Conservation (phyloP, 2,329 filamentous ascomycete genomes). For the Colletotrichum cuscutae region DNA sequence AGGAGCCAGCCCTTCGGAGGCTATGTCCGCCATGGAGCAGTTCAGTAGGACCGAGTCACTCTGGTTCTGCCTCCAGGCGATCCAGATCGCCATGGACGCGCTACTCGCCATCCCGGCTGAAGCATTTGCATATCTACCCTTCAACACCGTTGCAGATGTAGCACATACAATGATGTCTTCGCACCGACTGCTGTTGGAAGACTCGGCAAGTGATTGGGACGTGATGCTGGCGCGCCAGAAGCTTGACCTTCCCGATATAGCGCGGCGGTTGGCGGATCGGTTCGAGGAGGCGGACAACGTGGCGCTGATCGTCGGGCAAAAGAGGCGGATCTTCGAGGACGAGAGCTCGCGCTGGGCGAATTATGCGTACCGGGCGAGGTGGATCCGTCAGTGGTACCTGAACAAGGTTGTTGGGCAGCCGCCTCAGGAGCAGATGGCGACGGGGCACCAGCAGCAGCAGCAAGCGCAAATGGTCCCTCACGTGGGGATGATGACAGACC, state of each 20-base stretch:
- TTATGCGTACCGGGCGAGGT: slow-evolving; percentile 48
- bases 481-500: background rate
- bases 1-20: slow-evolving; percentile 30
- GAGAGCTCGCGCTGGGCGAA: slow-evolving; percentile 44
- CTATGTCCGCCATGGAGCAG: slow-evolving; percentile 31
- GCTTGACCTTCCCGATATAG: slow-evolving; percentile 45
- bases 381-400: slow-evolving; percentile 53
- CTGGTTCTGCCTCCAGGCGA: slow-evolving; percentile 48
- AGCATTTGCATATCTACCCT: slow-evolving; percentile 43
- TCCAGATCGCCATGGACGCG: slow-evolving; percentile 41
- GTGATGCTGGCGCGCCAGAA: slow-evolving; percentile 43
- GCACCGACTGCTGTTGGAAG: slow-evolving; percentile 48
- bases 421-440: background rate
- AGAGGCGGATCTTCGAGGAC: slow-evolving; percentile 42
- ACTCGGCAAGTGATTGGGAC: slow-evolving; percentile 49
- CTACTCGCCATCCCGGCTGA: slow-evolving; percentile 40
- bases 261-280: slow-evolving; percentile 42
- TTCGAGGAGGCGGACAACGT: slow-evolving; percentile 45
- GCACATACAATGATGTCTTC: slow-evolving; percentile 48
- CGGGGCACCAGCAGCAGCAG: background rate
- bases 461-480: background rate
- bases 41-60: slow-evolving; percentile 47
- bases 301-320: slow-evolving; percentile 38
- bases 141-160: slow-evolving; percentile 42
- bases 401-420: slow-evolving; percentile 27